Base-by-base conservation (phyloP, 148 eudicot species). In the Chenopodium berlandieri region DNA sequence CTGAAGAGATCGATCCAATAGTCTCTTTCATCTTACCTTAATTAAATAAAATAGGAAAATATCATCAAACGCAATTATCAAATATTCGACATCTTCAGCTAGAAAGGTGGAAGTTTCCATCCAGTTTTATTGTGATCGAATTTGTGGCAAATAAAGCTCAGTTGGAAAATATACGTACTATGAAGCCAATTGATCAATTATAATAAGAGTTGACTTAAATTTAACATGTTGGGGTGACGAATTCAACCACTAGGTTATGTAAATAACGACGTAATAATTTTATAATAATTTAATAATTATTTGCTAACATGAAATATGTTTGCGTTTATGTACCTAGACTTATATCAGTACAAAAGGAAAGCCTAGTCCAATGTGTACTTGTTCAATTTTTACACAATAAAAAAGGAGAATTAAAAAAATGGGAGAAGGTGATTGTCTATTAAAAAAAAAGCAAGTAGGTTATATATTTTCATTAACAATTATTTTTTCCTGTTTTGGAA, bases 221-320 rank as follows among this genome's bases (percentile, higher is more conserved):
- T 7, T 44, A 7, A 23, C n/a, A 14, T 25, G 4, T 46, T 44
- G 9, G 13, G 22, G 32, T 73, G 76, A 47, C 54, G 76, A 9
- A 5, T 73, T 73, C 76, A 46, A 25, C 75, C 76, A 73, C 76
- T 73, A 73, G 23, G 32, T 44, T 23, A n/a, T 22, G 19, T 72
- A 72, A 31, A 70, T 70, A 32, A 47, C n/a, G 37, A 70, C 37
- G 1, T 16, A 4, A 31, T 31, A 70, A 70, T 37, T 14, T 58
- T 19, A 58, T 58, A 16, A 58, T 58, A 16, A 58, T 58, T 17
- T 58, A 14, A 6, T 50, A 50, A 50, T 50, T 66, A 66, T 12
- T 10, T 14, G 70, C 37, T 2, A 25, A 23, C 70, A 66, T 25
- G 34, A 66, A 9, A 25, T 13, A 8, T 66, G 70, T 66, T 66